These are phyloP conservation scores for Kokia cookei DNA, from an alignment of 441 rosid species.

Conservation along the genomic window DNA sequence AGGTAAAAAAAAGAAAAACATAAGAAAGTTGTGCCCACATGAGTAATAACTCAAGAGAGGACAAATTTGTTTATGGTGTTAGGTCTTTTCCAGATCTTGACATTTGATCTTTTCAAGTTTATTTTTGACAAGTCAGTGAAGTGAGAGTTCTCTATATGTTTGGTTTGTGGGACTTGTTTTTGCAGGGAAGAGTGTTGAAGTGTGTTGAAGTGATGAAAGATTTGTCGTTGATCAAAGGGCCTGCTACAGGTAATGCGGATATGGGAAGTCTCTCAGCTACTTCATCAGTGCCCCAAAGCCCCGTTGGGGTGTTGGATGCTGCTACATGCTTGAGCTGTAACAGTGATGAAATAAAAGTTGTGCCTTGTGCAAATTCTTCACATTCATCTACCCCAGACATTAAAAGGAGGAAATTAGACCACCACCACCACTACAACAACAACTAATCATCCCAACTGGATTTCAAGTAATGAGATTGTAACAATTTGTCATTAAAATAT, in stretches of 20 bases:
- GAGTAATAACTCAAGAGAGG: conserved; percentile 4
- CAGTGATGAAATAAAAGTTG: conserved; percentile 48
- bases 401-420: conserved; percentile 41
- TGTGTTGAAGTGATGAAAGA: conserved; percentile 43
- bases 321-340: conserved; percentile 49
- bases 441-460: conserved; percentile 4
- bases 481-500: no score
- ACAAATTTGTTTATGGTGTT: conserved; percentile 11
- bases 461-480: conserved; percentile 10
- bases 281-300: conserved; percentile 33
- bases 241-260: not conserved
- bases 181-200: conserved; percentile 46
- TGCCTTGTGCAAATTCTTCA: conserved; percentile 48
- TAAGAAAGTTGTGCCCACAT: conserved; percentile 9
- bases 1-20: conserved; percentile 24
- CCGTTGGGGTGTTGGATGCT: conserved; percentile 52
- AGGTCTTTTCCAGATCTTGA: not conserved
- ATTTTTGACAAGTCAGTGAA: not conserved
- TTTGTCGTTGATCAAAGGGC: conserved; percentile 17
- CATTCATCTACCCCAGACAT: conserved; percentile 22
- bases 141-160: not conserved
- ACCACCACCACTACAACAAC: not conserved
- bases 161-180: conserved; percentile 1
- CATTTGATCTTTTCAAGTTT: not conserved
- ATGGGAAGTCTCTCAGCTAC: not conserved